Conservation (phyloP, 1,284 basidiomycete genomes). For the Ganoderma meredithae region DNA sequence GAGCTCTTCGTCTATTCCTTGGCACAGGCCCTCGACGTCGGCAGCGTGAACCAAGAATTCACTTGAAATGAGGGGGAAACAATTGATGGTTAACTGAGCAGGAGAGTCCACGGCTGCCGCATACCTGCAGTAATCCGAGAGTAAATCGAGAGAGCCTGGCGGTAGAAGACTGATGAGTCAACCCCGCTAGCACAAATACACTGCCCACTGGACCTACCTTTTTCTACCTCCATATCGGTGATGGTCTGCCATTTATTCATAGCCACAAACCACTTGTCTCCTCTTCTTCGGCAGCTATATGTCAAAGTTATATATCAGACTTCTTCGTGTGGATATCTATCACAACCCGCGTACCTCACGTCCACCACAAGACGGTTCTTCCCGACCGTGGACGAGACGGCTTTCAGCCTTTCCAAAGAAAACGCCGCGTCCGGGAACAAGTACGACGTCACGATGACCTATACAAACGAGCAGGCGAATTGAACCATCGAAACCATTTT, state of each 20-base stretch:
- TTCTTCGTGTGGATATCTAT: no score
- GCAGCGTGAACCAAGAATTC: conserved; percentile 98
- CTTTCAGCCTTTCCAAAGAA: conserved; percentile 74
- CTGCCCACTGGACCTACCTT: conserved; percentile 55
- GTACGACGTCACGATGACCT: conserved; percentile 98
- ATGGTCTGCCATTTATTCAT: conserved; percentile 99
- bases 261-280: conserved; percentile 89
- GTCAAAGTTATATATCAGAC: conserved; percentile 22
- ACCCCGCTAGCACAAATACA: neutral
- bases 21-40: conserved; percentile 96
- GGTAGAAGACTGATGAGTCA: no score
- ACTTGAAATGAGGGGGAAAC: conserved; percentile 50
- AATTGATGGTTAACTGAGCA: neutral
- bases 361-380: conserved; percentile 94
- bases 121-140: conserved; percentile 83
- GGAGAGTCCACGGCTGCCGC: conserved; percentile 23
- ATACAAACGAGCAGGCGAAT: neutral
- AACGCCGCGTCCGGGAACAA: conserved; percentile 90
- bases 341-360: conserved; percentile 71
- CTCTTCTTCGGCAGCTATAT: conserved; percentile 83
- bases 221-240: conserved; percentile 92
- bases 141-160: conserved; percentile 72
- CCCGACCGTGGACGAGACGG: conserved; percentile 73
- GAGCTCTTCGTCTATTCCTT: conserved; percentile 94
- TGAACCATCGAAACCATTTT: neutral